Conservation (phyloP, 2,329 filamentous ascomycete genomes). For the Penicillium paneum region DNA sequence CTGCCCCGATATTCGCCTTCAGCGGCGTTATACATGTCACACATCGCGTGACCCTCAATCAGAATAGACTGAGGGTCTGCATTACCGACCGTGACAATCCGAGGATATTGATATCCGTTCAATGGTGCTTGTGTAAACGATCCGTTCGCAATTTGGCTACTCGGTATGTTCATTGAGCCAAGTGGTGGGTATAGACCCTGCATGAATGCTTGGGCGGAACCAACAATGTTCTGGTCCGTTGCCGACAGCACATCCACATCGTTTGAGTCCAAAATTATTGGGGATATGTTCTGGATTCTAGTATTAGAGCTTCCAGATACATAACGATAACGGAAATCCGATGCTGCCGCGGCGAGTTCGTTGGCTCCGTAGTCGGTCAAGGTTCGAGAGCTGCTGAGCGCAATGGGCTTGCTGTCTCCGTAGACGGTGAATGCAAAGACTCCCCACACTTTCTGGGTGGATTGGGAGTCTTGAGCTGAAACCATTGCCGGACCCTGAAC, state of each 20-base stretch:
- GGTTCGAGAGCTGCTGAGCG: constrained; percentile 33
- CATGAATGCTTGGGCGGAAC: constrained; percentile 60
- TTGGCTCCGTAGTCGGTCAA: constrained; percentile 57
- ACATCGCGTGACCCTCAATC: constrained; percentile 49
- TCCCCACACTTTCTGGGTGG: constrained; percentile 41
- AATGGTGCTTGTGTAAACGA: constrained; percentile 48
- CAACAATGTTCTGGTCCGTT: constrained; percentile 48
- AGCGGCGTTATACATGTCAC: constrained; percentile 38
- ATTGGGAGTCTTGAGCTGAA: constrained; percentile 24
- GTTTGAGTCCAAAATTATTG: constrained; percentile 43
- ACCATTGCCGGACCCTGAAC: constrained; percentile 15
- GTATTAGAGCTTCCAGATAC: constrained; percentile 37
- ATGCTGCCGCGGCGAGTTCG: constrained; percentile 51
- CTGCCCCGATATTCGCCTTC: constrained; percentile 43
- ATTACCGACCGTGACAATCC: constrained; percentile 44
- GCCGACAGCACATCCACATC: constrained; percentile 50
- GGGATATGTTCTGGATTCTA: constrained; percentile 46
- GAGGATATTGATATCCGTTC: constrained; percentile 57
- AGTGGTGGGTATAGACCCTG: constrained; percentile 59
- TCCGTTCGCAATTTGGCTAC: constrained; percentile 49
- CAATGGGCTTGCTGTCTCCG: constrained; percentile 54
- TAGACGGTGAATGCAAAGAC: constrained; percentile 54
- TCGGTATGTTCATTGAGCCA: constrained; percentile 29
- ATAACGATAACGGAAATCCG: constrained; percentile 54
- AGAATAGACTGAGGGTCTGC: constrained; percentile 52